A percentile compares a stretch with the other conserved stretches of the same genome.
These are phyloP conservation scores for Populus davidiana DNA, from an alignment of 345 rosid genomes.

Conservation along the genomic window DNA sequence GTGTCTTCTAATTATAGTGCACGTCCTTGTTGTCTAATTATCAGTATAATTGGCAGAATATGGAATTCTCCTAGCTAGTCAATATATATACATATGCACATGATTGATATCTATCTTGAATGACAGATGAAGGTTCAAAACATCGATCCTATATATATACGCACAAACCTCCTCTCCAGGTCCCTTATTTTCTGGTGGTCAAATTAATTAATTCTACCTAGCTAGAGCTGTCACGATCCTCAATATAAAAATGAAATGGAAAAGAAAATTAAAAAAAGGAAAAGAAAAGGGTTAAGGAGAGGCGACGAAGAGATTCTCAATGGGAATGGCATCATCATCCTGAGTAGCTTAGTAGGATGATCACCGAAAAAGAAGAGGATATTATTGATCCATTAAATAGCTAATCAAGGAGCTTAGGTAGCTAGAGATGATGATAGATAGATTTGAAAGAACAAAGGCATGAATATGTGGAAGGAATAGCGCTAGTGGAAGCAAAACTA, in stretches of 20 bases:
- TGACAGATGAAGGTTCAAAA: no score
- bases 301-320: neutral
- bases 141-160: no score
- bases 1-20: neutral
- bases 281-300: neutral
- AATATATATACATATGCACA: no score
- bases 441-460: constrained; percentile 4
- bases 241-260: neutral
- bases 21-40: neutral
- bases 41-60: neutral
- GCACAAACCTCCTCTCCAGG: neutral
- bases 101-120: no score
- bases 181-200: neutral
- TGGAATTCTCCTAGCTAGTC: no score
- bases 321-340: neutral
- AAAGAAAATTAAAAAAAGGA: neutral
- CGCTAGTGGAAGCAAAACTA: neutral
- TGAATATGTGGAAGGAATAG: neutral
- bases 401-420: neutral
- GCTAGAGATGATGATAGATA: neutral
- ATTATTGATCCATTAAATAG: constrained; percentile 11
- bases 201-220: no score
- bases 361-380: neutral
- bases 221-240: neutral
- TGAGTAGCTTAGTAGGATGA: neutral